phyloP scores from a whole-genome alignment of 1,284 basidiomycete species.

The Sutorius eximius region DNA sequence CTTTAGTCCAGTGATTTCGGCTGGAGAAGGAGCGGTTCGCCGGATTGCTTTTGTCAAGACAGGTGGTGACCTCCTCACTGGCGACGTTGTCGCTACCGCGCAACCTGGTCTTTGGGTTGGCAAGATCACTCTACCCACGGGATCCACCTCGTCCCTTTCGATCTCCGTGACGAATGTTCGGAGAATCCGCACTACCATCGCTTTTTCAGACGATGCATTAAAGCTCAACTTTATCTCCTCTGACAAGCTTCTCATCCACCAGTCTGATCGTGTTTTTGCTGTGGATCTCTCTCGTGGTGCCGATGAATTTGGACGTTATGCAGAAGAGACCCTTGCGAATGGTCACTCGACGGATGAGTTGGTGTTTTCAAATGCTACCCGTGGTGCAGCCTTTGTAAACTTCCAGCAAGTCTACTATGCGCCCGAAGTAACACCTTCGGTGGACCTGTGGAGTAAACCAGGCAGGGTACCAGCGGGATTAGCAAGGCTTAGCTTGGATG shows the following conservation, averaged over 20 bases:
- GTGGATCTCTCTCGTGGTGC: conserved; percentile 52
- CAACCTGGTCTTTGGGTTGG: conserved; percentile 63
- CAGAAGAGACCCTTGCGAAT: conserved; percentile 48
- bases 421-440: conserved; percentile 39
- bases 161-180: conserved; percentile 41
- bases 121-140: conserved; percentile 50
- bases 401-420: conserved; percentile 63
- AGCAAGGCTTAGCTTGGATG: conserved; percentile 63
- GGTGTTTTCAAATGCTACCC: conserved; percentile 39
- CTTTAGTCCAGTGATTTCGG: conserved; percentile 55
- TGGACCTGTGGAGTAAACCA: conserved; percentile 66
- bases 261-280: conserved; percentile 49
- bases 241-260: conserved; percentile 55
- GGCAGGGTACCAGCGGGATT: conserved; percentile 61
- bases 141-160: conserved; percentile 20
- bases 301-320: conserved; percentile 50
- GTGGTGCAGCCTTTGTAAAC: conserved; percentile 60
- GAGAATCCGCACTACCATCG: conserved; percentile 48
- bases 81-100: conserved; percentile 63
- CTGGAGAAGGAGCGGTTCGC: conserved; percentile 39
- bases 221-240: conserved; percentile 53
- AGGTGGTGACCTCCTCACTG: conserved; percentile 57
- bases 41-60: conserved; percentile 65
- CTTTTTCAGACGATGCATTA: conserved; percentile 35
- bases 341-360: conserved; percentile 60